Conservation (phyloP, 2,329 filamentous ascomycete species). For the Dryadomyces quercivorus region DNA sequence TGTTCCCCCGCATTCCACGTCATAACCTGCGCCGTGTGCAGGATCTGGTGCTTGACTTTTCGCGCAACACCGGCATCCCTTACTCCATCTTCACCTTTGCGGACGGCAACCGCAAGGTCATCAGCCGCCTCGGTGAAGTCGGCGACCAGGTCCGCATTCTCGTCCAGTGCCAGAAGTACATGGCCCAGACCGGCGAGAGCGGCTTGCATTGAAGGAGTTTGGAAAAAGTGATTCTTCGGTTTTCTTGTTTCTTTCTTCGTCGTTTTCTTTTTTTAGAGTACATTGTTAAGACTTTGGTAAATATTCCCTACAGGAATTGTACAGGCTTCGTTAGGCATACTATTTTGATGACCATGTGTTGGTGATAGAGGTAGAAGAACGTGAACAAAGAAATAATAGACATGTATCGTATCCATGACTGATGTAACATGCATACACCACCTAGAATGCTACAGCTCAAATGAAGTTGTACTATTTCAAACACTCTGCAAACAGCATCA, state of each 20-base stretch:
- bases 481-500: too few species aligned
- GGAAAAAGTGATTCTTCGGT: background rate
- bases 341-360: too few species aligned
- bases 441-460: too few species aligned
- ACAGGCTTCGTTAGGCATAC: too few species aligned
- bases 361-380: too few species aligned
- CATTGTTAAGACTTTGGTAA: too few species aligned
- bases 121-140: constrained; percentile 40
- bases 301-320: too few species aligned
- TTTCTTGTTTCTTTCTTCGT: background rate
- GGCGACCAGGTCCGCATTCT: constrained; percentile 48
- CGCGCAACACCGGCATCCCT: constrained; percentile 48
- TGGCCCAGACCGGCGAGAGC: constrained; percentile 34
- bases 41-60: constrained; percentile 48
- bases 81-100: constrained; percentile 50
- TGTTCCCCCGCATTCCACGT: constrained; percentile 55
- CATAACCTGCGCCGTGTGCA: constrained; percentile 55
- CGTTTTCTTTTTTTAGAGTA: background rate
- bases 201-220: constrained; percentile 20
- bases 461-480: too few species aligned
- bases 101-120: constrained; percentile 45
- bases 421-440: too few species aligned
- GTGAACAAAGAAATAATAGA: too few species aligned
- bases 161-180: constrained; percentile 40
- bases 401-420: too few species aligned